These are phyloP conservation scores for Triticum timopheevii DNA, from an alignment of 176 grass and related monocot genomes.

Conservation along the genomic window DNA sequence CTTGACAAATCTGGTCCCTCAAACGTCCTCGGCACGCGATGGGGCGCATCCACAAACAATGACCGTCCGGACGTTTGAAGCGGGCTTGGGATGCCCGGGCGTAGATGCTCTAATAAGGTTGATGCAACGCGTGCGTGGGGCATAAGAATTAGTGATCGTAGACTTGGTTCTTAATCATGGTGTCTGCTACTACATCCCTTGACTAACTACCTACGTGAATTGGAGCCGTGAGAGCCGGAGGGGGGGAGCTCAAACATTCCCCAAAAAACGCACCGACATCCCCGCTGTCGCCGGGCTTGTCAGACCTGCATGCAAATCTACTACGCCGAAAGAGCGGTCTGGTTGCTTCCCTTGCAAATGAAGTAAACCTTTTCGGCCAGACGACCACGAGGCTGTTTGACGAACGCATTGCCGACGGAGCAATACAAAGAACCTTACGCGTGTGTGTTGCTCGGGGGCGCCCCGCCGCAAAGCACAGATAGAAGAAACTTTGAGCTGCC, in stretches of 20 bases:
- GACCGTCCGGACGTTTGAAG: too few species aligned
- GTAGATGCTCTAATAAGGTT: too few species aligned
- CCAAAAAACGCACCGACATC: not conserved
- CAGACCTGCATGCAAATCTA: not conserved
- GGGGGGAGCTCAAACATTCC: not conserved
- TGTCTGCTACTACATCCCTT: too few species aligned
- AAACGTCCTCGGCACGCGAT: too few species aligned
- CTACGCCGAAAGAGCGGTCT: not conserved
- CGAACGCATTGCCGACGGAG: conserved; percentile 17
- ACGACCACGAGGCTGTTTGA: conserved; percentile 31
- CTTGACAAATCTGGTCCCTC: too few species aligned
- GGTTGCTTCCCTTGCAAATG: conserved; percentile 30
- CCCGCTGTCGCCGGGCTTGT: not conserved
- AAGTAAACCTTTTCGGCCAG: conserved; percentile 22
- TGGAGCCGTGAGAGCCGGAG: not conserved
- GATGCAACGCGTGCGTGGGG: too few species aligned
- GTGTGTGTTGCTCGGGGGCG: not conserved
- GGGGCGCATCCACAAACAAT: too few species aligned
- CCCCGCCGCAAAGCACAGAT: not conserved
- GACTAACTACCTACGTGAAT: not conserved
- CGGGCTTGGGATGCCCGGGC: too few species aligned
- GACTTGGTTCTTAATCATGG: too few species aligned
- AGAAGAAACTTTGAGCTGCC: not conserved
- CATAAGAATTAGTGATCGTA: too few species aligned
- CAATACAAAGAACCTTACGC: not conserved